Evolutionary conservation across 2,329 filamentous ascomycete genomes (phyloP).

Genomic region (Plenodomus biglobosus): DNA sequence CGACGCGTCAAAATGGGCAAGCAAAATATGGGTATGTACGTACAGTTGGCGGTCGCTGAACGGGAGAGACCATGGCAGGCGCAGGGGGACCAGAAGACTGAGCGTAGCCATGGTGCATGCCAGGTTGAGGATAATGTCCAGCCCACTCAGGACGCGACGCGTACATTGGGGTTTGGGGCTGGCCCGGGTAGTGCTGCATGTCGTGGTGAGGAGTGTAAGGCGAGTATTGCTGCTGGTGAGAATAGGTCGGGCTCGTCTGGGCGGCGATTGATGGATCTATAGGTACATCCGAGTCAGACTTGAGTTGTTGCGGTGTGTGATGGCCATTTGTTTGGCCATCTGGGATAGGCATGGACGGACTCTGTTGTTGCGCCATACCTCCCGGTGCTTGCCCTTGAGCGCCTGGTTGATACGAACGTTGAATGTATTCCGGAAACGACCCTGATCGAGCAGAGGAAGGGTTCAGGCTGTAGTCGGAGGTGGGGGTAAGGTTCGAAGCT

Average conservation of each 20-base stretch:
- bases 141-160: slow-evolving; percentile 71
- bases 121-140: slow-evolving; percentile 54
- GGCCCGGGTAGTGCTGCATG: slow-evolving; percentile 74
- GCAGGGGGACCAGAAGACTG: slow-evolving; percentile 59
- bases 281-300: slow-evolving; percentile 96
- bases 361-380: slow-evolving; percentile 99
- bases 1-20: neutral
- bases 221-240: slow-evolving; percentile 77
- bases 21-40: slow-evolving; percentile 36
- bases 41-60: slow-evolving; percentile 64
- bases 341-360: slow-evolving; percentile 90
- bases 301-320: slow-evolving; percentile 66
- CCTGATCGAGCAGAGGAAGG: slow-evolving; percentile 75
- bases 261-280: slow-evolving; percentile 99
- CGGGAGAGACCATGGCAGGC: slow-evolving; percentile 61
- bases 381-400: slow-evolving; percentile 72
- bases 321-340: slow-evolving; percentile 73
- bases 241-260: slow-evolving; percentile 87
- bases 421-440: slow-evolving; percentile 84
- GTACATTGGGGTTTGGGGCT: slow-evolving; percentile 64
- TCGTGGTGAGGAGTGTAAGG: slow-evolving; percentile 84
- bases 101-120: slow-evolving; percentile 55
- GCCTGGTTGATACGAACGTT: slow-evolving; percentile 76
- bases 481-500: slow-evolving; percentile 75
- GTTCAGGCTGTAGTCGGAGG: slow-evolving; percentile 83